Evolutionary conservation across 2,329 filamentous ascomycete species (phyloP), one percentile per base, ranked within the genome.

Genomic region (Aspergillus quadrilineatus): DNA sequence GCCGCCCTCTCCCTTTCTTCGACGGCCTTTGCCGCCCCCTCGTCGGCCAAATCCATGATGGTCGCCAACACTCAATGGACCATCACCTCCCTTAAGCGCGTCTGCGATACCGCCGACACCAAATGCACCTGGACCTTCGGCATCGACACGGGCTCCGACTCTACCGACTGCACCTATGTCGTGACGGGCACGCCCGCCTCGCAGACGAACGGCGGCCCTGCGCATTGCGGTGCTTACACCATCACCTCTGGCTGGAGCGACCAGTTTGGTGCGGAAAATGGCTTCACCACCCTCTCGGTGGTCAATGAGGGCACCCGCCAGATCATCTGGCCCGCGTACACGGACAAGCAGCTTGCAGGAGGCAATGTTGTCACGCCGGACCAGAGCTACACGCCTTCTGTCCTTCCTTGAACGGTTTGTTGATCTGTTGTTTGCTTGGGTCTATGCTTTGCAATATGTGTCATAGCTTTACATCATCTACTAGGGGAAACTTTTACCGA

Each of bases 111-210:
- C 30, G 42, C 12, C 42, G 22, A 46, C 30, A 46, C 41, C 14
- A 15, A 37, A 15, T 53, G 50, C 42, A 53, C 50, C 50, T 53
- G 50, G 50, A 53, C 50, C 32, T 53, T 53, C 30, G 50, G 50
- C 50, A 46, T 53, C 42, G 8, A 45, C 15, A 15, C 41, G 0
- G 30, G 32, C 17, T 12, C 22, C 32, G 17, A 22, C 9, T n/a
- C 30, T 7, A 37, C 17, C 6, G 12, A 28, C n/a, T 53, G 50
- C 42, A 53, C 42, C 29, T 39, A 45, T 42, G 26, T 29, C 4
- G 39, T 52, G 9, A 9, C 34, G 7, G 50, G 50, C 39, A 39
- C 17, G n/a, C 30, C 50, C 3, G 50, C 41, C 41, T 53, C 50
- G 5, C 6, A 45, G 42, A 32, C 32, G 12, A 7, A 45, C 41